A percentile compares a stretch with the other conserved stretches of the same genome.
These are phyloP conservation scores for Penicillium decumbens DNA, from an alignment of 2,329 filamentous ascomycete species.

Conservation along the genomic window DNA sequence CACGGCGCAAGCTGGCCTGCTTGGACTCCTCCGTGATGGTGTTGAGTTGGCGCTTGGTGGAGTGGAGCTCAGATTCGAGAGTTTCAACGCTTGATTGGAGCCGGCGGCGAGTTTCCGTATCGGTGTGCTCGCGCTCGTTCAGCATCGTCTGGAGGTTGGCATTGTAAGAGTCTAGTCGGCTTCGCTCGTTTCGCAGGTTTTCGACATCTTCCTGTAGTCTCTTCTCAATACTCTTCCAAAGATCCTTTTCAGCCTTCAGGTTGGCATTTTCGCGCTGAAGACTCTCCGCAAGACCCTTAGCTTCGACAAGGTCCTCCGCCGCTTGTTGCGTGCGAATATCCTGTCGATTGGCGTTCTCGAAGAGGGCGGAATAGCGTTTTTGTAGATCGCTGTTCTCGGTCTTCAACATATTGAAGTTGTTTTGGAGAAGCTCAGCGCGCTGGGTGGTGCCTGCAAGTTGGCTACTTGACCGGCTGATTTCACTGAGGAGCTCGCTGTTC, in stretches of 20 bases:
- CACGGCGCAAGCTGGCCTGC: slow-evolving; percentile 75
- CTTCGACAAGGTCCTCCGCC: slow-evolving; percentile 86
- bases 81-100: slow-evolving; percentile 72
- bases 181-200: slow-evolving; percentile 74
- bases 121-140: slow-evolving; percentile 83
- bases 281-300: slow-evolving; percentile 74
- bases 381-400: slow-evolving; percentile 81
- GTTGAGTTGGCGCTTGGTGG: slow-evolving; percentile 75
- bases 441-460: slow-evolving; percentile 78
- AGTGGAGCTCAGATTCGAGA: slow-evolving; percentile 71
- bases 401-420: slow-evolving; percentile 78
- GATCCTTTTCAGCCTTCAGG: slow-evolving; percentile 86
- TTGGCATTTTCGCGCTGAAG: slow-evolving; percentile 88
- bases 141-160: slow-evolving; percentile 80
- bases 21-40: slow-evolving; percentile 80
- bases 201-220: slow-evolving; percentile 86
- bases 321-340: slow-evolving; percentile 87
- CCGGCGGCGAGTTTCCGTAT: slow-evolving; percentile 75
- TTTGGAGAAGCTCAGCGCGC: slow-evolving; percentile 82
- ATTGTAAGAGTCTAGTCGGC: slow-evolving; percentile 75
- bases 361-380: slow-evolving; percentile 70
- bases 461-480: slow-evolving; percentile 73
- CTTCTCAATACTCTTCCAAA: slow-evolving; percentile 91
- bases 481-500: slow-evolving; percentile 74
- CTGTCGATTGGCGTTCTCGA: slow-evolving; percentile 81